Percentiles rank a stretch among this genome's conserved stretches.
These are phyloP conservation scores for Quercus glauca DNA, from an alignment of 306 rosid genomes.

Conservation along the genomic window DNA sequence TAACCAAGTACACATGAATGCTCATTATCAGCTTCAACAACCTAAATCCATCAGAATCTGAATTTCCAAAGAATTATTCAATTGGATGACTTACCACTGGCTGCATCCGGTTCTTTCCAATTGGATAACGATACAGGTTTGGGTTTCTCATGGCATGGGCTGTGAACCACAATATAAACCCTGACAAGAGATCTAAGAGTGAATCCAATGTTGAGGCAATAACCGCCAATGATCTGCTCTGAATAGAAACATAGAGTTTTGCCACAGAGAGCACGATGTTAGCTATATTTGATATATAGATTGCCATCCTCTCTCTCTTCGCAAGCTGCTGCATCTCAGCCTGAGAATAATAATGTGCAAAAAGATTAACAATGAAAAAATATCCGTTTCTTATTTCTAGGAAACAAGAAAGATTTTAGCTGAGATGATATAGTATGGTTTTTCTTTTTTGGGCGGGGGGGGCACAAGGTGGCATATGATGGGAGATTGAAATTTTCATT, in stretches of 20 bases:
- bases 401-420: too few species aligned
- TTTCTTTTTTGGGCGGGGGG: too few species aligned
- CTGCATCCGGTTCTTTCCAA: conserved; percentile 86
- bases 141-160: conserved; percentile 63
- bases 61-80: too few species aligned
- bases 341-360: conserved; percentile 28
- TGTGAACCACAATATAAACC: conserved; percentile 81
- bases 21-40: too few species aligned
- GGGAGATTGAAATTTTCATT: too few species aligned
- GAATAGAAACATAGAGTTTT: conserved; percentile 61
- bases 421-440: too few species aligned
- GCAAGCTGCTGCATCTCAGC: conserved; percentile 61
- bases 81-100: conserved; percentile 49
- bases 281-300: conserved; percentile 47
- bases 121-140: conserved; percentile 64
- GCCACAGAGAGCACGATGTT: conserved; percentile 61
- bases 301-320: conserved; percentile 58
- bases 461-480: too few species aligned
- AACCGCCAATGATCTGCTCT: conserved; percentile 66
- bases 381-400: background rate
- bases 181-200: conserved; percentile 77
- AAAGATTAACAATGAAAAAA: background rate
- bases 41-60: too few species aligned
- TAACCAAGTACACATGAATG: too few species aligned
- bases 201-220: conserved; percentile 85